A percentile compares a stretch with the other conserved stretches of the same genome.
Conservation (phyloP, 306 rosid species). For the Trichosanthes cucumerina region DNA sequence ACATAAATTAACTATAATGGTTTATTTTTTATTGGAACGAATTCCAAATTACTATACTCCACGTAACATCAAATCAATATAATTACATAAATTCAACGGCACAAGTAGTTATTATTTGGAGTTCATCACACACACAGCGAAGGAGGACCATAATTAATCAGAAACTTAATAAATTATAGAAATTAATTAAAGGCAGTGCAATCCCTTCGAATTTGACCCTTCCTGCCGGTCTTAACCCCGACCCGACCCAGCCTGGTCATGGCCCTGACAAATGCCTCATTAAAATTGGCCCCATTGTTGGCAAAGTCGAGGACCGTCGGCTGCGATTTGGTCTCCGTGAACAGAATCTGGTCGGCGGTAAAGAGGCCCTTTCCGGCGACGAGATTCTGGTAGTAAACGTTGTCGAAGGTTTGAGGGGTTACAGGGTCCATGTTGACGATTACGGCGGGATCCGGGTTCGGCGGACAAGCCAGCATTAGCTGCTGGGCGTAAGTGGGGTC, state of each 20-base stretch:
- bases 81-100: too few species aligned
- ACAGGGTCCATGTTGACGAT: background rate
- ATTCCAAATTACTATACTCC: too few species aligned
- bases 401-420: slow-evolving; percentile 1
- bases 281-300: background rate
- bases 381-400: background rate
- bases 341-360: slow-evolving; percentile 2
- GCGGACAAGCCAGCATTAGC: background rate
- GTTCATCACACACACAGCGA: too few species aligned
- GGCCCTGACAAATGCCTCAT: background rate
- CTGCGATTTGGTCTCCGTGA: background rate
- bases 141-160: too few species aligned
- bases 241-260: slow-evolving; percentile 6
- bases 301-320: background rate
- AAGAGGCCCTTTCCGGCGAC: background rate
- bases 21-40: too few species aligned
- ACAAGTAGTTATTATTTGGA: too few species aligned
- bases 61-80: too few species aligned
- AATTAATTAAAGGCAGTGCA: slow-evolving; percentile 4
- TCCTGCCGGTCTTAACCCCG: background rate
- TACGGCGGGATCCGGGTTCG: background rate
- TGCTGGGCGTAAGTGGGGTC: background rate
- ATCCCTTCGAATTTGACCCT: background rate
- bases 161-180: too few species aligned
- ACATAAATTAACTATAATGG: too few species aligned